Evolutionary conservation across 2,329 filamentous ascomycete species (phyloP), one percentile per base, ranked within the genome.

Genomic region (Colletotrichum chrysophilum): DNA sequence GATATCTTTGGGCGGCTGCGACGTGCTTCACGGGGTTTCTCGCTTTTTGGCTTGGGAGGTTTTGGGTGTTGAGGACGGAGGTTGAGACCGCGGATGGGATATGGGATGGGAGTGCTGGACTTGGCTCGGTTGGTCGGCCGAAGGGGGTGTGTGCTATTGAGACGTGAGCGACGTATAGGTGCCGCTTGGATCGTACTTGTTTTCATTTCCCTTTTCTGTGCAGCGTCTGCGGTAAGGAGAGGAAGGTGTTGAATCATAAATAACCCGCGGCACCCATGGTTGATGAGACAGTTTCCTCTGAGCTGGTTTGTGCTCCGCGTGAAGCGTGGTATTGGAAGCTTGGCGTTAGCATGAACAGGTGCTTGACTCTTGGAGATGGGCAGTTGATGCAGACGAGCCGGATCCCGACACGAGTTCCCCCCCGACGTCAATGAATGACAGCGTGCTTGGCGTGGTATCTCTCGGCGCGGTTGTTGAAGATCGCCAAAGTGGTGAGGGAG

Each of bases 111-210:
- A 43, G 36, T n/a, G 70, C 30, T 21, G 38, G 58, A 13, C 32
- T 38, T 70, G 66, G 66, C 56, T 56, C 61, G 61, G 72, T 10
- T 38, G 7, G 9, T n/a, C 52, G 52, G 72, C 68, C 61, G 68
- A 60, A 32, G 56, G 3, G 14, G 7, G 10, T 34, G 10, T 21
- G 4, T 55, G 36, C 13, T 75, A 75, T 71, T 75, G 68, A 75
- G 26, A 71, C 72, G 24, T 30, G 30, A 34, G 32, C 52, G 61
- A 75, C 72, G 61, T 75, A 71, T 66, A 21, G 72, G 28, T 13
- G 38, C 68, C 36, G 67, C 61, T 30, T 60, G 7, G 13, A 28
- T 7, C 30, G 14, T 7, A 28, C 26, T 36, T 32, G 10, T 30
- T 68, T 26, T 32, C 52, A 30, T 21, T 36, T 21, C n/a, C 43